These are phyloP conservation scores for Spathaspora boniae DNA, from an alignment of 805 yeast genomes.

Conservation along the genomic window DNA sequence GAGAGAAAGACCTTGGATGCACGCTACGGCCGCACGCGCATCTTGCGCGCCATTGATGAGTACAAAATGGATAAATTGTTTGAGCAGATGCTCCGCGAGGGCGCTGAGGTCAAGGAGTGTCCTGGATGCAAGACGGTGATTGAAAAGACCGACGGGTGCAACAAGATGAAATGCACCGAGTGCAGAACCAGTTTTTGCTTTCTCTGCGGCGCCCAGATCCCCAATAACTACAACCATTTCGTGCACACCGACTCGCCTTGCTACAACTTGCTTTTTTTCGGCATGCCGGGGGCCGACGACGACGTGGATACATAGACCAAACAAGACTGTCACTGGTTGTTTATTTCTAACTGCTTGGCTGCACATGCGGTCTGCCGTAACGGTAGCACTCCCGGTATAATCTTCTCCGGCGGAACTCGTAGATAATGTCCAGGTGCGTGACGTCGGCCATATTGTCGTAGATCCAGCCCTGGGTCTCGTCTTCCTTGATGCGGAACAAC, in stretches of 20 bases:
- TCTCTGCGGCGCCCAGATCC: slow-evolving; percentile 41
- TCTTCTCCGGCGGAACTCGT: slow-evolving; percentile 56
- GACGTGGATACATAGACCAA: background rate
- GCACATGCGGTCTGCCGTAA: slow-evolving; percentile 26
- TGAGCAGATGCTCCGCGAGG: slow-evolving; percentile 39
- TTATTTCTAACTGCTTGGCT: slow-evolving; percentile 2
- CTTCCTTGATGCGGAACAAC: slow-evolving; percentile 19
- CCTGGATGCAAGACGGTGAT: slow-evolving; percentile 50
- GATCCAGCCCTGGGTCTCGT: slow-evolving; percentile 49
- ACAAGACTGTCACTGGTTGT: no score
- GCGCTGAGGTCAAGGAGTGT: slow-evolving; percentile 45
- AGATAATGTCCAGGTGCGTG: slow-evolving; percentile 32
- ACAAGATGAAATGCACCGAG: slow-evolving; percentile 54
- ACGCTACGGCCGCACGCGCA: slow-evolving; percentile 43
- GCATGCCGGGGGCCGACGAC: slow-evolving; percentile 33
- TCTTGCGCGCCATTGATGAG: slow-evolving; percentile 42
- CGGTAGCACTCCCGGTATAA: slow-evolving; percentile 50
- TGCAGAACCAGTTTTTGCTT: slow-evolving; percentile 53
- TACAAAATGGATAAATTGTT: slow-evolving; percentile 46
- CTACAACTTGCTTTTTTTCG: slow-evolving; percentile 50
- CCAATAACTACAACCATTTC: slow-evolving; percentile 47
- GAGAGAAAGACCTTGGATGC: slow-evolving; percentile 32
- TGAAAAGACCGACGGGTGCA: slow-evolving; percentile 60
- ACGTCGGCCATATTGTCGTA: slow-evolving; percentile 28
- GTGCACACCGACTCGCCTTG: slow-evolving; percentile 41